Evolutionary conservation across 2,329 filamentous ascomycete species (phyloP).

Genomic region (Epichloe hybrida): DNA sequence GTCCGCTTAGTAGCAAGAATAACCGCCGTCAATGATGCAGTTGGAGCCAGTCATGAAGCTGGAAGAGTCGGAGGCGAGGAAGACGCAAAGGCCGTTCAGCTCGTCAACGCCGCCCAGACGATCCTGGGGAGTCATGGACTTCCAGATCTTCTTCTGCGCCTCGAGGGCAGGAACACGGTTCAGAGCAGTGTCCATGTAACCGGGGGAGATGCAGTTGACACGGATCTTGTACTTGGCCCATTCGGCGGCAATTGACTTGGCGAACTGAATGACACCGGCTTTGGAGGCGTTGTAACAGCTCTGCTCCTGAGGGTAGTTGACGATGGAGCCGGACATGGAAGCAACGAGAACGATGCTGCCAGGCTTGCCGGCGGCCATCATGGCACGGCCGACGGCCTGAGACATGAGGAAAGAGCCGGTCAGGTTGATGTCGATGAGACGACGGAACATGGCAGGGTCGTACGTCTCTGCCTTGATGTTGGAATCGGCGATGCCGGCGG

Average conservation of each 20-base stretch:
- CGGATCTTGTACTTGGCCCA: constrained; percentile 73
- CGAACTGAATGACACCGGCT: constrained; percentile 65
- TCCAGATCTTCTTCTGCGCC: constrained; percentile 73
- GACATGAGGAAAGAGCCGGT: constrained; percentile 67
- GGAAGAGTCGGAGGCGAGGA: constrained; percentile 59
- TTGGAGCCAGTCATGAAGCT: constrained; percentile 68
- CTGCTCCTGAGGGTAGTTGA: constrained; percentile 80
- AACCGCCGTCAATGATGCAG: constrained; percentile 57
- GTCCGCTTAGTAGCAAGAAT: constrained; percentile 43
- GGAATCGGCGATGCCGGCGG: constrained; percentile 68
- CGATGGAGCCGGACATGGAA: constrained; percentile 70
- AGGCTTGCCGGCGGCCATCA: constrained; percentile 59
- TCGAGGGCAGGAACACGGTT: constrained; percentile 68
- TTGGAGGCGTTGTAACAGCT: constrained; percentile 75
- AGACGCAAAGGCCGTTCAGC: constrained; percentile 64
- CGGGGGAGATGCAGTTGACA: constrained; percentile 73
- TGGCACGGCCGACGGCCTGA: constrained; percentile 56
- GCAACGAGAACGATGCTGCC: constrained; percentile 65
- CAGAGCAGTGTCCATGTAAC: constrained; percentile 76
- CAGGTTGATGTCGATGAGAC: constrained; percentile 70
- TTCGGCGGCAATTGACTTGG: constrained; percentile 69
- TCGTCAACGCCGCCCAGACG: constrained; percentile 61
- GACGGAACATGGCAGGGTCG: constrained; percentile 62
- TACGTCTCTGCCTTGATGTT: constrained; percentile 75
- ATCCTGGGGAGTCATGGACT: constrained; percentile 57